phyloP scores from a whole-genome alignment of 2,329 filamentous ascomycete species.

The Botrytis deweyae region DNA sequence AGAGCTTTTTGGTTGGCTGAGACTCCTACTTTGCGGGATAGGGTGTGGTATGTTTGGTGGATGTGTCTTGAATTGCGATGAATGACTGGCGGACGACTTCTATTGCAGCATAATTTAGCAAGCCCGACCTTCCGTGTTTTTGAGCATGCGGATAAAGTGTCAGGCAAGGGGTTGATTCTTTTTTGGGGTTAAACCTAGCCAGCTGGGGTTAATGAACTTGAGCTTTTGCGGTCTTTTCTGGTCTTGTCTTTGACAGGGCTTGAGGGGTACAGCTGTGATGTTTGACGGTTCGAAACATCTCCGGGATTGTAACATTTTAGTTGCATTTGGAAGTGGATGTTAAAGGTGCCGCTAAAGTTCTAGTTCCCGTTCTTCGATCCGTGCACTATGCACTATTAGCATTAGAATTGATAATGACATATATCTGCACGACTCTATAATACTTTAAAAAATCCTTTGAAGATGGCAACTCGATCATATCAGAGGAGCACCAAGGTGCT shows the following conservation, averaged over 20 bases:
- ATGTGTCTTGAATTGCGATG: constrained; percentile 15
- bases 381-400: constrained; percentile 15
- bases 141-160: constrained; percentile 3
- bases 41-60: neutral
- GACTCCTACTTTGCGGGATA: constrained; percentile 1
- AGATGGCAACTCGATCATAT: neutral
- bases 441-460: neutral
- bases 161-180: neutral
- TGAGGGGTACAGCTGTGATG: constrained; percentile 2
- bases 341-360: constrained; percentile 4
- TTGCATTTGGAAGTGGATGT: constrained; percentile 2
- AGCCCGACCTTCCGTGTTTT: neutral
- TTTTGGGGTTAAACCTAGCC: neutral
- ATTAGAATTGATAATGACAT: constrained; percentile 1
- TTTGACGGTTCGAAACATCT: neutral
- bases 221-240: neutral
- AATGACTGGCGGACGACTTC: neutral
- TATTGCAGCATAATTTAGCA: neutral
- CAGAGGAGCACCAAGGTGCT: neutral
- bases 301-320: constrained; percentile 4
- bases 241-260: constrained; percentile 1
- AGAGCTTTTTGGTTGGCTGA: constrained; percentile 12
- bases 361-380: constrained; percentile 18
- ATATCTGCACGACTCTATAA: neutral
- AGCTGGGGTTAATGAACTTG: neutral